phyloP scores from a whole-genome alignment of 1,284 basidiomycete species.

The Cronartium ribicola region DNA sequence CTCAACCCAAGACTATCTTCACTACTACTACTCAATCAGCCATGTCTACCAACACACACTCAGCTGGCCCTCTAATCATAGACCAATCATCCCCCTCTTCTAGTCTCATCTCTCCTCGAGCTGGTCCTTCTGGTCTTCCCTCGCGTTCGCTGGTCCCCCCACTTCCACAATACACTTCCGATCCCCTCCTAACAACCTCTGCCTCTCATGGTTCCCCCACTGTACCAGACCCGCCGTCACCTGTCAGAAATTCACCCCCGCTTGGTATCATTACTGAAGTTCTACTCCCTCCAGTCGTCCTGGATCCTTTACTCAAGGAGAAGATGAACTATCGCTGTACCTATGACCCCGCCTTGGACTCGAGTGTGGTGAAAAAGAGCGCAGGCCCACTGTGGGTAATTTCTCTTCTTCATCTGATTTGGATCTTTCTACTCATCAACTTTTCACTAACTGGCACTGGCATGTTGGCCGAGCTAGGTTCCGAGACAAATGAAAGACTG shows the following conservation, averaged over 20 bases:
- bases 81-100: neutral
- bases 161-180: neutral
- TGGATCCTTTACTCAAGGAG: conserved; percentile 42
- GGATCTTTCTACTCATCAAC: neutral
- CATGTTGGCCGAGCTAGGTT: conserved; percentile 25
- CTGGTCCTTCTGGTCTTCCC: neutral
- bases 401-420: conserved; percentile 3
- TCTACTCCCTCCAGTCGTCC: conserved; percentile 41
- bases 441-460: conserved; percentile 1
- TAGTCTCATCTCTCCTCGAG: neutral
- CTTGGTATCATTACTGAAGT: neutral
- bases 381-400: conserved; percentile 39
- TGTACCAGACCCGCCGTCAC: no score
- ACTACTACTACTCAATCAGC: no score
- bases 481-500: conserved; percentile 26
- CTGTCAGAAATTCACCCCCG: no score
- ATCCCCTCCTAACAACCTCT: no score
- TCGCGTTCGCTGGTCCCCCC: neutral
- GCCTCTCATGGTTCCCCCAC: no score
- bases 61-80: no score
- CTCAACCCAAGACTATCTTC: no score
- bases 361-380: conserved; percentile 39
- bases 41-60: no score
- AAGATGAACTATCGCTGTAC: conserved; percentile 48
- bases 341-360: conserved; percentile 48